Base-by-base conservation (phyloP, 306 rosid genomes). In the Pyrus bretschneideri region DNA sequence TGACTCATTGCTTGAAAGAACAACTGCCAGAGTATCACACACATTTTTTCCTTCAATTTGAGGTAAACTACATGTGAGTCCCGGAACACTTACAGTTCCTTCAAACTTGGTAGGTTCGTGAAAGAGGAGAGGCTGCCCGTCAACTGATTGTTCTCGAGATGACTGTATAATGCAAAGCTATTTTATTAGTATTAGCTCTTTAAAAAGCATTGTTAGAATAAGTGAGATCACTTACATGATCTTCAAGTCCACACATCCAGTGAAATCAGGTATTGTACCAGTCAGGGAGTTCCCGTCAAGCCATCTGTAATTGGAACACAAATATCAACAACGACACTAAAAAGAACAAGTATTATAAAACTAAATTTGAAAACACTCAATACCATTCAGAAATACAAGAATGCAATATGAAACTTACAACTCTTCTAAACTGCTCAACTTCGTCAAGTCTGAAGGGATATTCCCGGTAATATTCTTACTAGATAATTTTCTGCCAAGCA, bases 101-200 rank as follows among this genome's bases (percentile, higher is more conserved):
- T 86, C 86, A 94, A 83, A 88, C 84, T 92, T 45, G 95, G 98
- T 51, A 94, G 88, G 70, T 84, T 88, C 69, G 23, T 44, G 77
- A 94, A 78, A 75, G 89, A 86, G 79, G 87, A 87, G 77, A 94
- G 85, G 75, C 55, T 87, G 23, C 96, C 97, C 0, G 81, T 85
- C 88, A 94, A 89, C 75, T 84, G 97, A 81, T 94, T 94, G 84
- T 90, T 89, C 81, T 94, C 98, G 11, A 94, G 95, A 86, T 94
- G 98, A 76, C 98, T 94, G 79, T 71, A 86, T 72, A 76, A 72
- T 71, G 70, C 25, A 86, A 86, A 81, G 69, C 77, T 17, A 70
- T 66, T 65, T 35, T 35, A 42, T 88, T 78, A 88, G 91, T 62
- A 67, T 72, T 79, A 69, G 70, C 51, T 52, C 69, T 67, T 42